Evolutionary conservation across 768 basidiomycete species (phyloP), one percentile per base, ranked within the genome.

Genomic region (Suillus variegatus): DNA sequence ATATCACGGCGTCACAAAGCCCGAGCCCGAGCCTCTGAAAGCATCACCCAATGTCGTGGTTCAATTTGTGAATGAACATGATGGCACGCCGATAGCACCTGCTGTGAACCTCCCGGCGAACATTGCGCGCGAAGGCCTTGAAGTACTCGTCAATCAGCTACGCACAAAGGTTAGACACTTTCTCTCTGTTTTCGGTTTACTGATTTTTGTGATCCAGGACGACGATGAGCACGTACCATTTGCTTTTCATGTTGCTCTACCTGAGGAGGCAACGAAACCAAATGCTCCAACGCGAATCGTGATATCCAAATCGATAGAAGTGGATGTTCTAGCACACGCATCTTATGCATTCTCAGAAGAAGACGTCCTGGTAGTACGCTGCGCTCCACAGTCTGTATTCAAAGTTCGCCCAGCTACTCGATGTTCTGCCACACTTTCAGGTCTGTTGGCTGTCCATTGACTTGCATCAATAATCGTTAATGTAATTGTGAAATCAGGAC

Each of bases 371-470:
- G 83, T 92, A 60, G 85, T 99, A 32, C 87, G 90, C 70, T 99
- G 97, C 76, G 89, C 96, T 35, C 97, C 97, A 10, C 96, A 99
- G 76, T 94, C 95, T 54, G 92, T 99, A 5, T 99, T 97, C 79
- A 88, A 89, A 65, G 96, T 99, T 35, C 84, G 96, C 69, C 94
- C 94, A 28, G 95, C 97, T 13, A 95, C 95, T 38, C 81, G 97
- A 71, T 99, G 97, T 76, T 97, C 94, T 20, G 93, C 94, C 4
- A 97, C 95, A 10, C 82, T 98, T 38, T 90, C 91, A 66, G 95
- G 93, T 90, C 71, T 64, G 82, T 77, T 65, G 40, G 58, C 62
- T 61, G 61, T 64, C 43, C 35, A 14, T 60, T 55, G 54, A 16
- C 47, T 32, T 56, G 5, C 60, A 44, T 63, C 61, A 55, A 69